Evolutionary conservation across 805 yeast genomes (phyloP).

Genomic region (Grigorovia jiainica): DNA sequence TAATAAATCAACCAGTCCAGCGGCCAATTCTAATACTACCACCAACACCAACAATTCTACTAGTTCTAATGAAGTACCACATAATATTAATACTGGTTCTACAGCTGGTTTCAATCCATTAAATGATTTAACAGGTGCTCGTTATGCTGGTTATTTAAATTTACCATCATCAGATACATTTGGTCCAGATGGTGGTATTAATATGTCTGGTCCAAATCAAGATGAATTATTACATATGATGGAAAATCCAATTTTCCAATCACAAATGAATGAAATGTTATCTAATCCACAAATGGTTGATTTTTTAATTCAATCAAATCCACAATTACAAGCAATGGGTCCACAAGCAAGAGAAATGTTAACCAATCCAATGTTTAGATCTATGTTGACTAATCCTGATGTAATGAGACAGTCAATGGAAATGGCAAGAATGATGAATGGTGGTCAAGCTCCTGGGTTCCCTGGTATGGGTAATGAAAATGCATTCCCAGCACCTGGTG

Average conservation of each 20-base stretch:
- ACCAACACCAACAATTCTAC: conserved; percentile 14
- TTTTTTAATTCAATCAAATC: conserved; percentile 68
- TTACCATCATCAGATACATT: conserved; percentile 82
- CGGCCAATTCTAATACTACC: conserved; percentile 18
- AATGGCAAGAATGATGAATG: conserved; percentile 45
- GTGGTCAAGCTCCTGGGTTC: conserved; percentile 24
- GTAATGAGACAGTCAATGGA: conserved; percentile 75
- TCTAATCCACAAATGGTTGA: conserved; percentile 86
- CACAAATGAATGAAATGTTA: conserved; percentile 71
- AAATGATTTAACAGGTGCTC: conserved; percentile 88
- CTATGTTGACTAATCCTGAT: conserved; percentile 75
- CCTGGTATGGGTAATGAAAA: conserved; percentile 10
- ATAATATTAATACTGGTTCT: conserved; percentile 71
- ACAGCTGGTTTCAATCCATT: conserved; percentile 82
- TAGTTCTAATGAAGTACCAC: conserved; percentile 36
- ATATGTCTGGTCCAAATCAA: conserved; percentile 50
- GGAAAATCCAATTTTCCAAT: conserved; percentile 73
- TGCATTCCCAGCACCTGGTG: conserved; percentile 45
- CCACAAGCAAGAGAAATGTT: conserved; percentile 82
- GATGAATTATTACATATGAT: conserved; percentile 68
- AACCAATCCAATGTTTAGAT: conserved; percentile 75
- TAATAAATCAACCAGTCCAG: conserved; percentile 17
- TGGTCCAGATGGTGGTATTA: conserved; percentile 84
- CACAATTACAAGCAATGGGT: conserved; percentile 77
- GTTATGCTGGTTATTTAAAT: conserved; percentile 82